These are phyloP conservation scores for Globisporangium cylindrosporum DNA, from an alignment of 352 stramenopile genomes.

Conservation along the genomic window DNA sequence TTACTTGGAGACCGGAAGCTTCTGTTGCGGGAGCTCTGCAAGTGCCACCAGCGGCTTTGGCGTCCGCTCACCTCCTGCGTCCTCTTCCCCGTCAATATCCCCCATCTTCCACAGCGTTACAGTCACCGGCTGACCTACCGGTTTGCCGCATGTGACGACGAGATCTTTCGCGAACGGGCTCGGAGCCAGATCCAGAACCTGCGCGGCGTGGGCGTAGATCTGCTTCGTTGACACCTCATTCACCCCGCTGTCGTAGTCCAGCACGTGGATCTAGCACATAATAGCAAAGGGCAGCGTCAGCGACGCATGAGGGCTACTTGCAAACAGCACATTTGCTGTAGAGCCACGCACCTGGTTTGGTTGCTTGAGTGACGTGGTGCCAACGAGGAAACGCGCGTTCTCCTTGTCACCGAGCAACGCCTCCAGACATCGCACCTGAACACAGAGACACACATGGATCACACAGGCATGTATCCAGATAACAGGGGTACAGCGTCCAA, in stretches of 20 bases:
- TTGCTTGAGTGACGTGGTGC: conserved; percentile 59
- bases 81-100: conserved; percentile 15
- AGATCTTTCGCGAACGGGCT: conserved; percentile 48
- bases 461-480: background rate
- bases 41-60: conserved; percentile 34
- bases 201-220: conserved; percentile 41
- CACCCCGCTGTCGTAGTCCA: conserved; percentile 47
- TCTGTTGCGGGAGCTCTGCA: conserved; percentile 37
- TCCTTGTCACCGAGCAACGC: conserved; percentile 64
- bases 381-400: conserved; percentile 59
- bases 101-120: conserved; percentile 56
- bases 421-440: conserved; percentile 63
- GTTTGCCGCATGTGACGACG: conserved; percentile 55
- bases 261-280: conserved; percentile 41
- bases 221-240: conserved; percentile 38
- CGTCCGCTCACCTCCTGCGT: conserved; percentile 11
- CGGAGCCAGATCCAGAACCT: conserved; percentile 49
- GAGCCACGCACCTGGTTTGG: conserved; percentile 48
- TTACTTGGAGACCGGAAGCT: conserved; percentile 44
- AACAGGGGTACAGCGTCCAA: background rate
- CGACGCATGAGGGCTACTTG: no score
- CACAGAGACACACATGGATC: background rate
- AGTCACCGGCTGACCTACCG: conserved; percentile 26
- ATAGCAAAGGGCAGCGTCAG: background rate
- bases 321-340: background rate